These are phyloP conservation scores for Lodderomyces beijingensis DNA, from an alignment of 1,139 yeast species.

Conservation along the genomic window DNA sequence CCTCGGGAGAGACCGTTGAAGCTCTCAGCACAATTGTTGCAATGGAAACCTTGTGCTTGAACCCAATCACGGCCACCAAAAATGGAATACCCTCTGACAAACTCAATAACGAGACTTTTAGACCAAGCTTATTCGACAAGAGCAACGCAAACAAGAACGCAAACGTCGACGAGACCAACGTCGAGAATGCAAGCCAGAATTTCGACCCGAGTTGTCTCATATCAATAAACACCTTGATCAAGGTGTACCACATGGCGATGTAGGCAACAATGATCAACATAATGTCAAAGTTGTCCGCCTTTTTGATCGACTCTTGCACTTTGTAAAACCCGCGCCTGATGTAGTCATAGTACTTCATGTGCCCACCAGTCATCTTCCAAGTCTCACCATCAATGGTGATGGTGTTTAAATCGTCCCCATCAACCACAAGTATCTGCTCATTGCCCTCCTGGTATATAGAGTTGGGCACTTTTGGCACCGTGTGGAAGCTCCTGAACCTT, in stretches of 20 bases:
- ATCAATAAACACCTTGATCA: conserved; percentile 70
- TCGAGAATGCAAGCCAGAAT: conserved; percentile 85
- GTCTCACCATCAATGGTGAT: conserved; percentile 39
- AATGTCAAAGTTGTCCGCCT: conserved; percentile 87
- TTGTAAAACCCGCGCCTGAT: conserved; percentile 41
- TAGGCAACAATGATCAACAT: conserved; percentile 79
- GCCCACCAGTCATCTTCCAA: conserved; percentile 66
- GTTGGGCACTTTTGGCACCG: conserved; percentile 30
- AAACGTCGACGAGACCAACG: conserved; percentile 75
- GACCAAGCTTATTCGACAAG: conserved; percentile 52
- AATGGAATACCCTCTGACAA: conserved; percentile 93
- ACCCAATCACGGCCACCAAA: conserved; percentile 88
- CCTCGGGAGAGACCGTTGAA: conserved; percentile 31
- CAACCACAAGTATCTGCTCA: conserved; percentile 42
- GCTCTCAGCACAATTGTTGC: conserved; percentile 59
- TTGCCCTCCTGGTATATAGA: conserved; percentile 29
- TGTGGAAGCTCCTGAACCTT: conserved; percentile 44
- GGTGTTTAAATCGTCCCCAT: conserved; percentile 31
- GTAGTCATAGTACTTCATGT: conserved; percentile 65
- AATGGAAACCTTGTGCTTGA: conserved; percentile 78
- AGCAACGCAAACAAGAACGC: conserved; percentile 81
- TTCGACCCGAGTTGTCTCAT: conserved; percentile 81
- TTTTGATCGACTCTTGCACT: conserved; percentile 52
- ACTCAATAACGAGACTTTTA: conserved; percentile 66
- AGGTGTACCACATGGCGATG: conserved; percentile 84